A percentile compares a stretch with the other conserved stretches of the same genome.
Conservation (phyloP, 2,329 filamentous ascomycete genomes). For the Stagonosporopsis rhizophila region DNA sequence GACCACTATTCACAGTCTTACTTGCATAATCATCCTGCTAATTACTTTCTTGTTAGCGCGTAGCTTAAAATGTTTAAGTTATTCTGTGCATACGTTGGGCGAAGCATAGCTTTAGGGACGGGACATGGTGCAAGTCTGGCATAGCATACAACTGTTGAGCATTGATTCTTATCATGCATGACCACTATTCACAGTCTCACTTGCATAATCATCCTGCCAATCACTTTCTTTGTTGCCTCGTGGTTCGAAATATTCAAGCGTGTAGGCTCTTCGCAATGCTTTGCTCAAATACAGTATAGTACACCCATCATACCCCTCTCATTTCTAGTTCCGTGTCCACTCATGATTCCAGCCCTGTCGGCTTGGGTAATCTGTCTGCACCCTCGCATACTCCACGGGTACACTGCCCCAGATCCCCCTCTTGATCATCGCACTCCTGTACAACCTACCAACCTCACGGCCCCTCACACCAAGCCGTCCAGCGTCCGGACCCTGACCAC, state of each 20-base stretch:
- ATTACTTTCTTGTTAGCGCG: neutral
- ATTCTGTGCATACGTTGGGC: slow-evolving; percentile 16
- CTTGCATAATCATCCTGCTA: neutral
- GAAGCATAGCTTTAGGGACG: slow-evolving; percentile 1
- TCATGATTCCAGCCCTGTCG: slow-evolving; percentile 88
- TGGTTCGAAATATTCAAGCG: neutral
- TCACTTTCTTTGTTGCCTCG: neutral
- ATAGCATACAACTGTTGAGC: slow-evolving; percentile 20
- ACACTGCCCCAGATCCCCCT: slow-evolving; percentile 83
- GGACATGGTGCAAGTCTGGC: slow-evolving; percentile 1
- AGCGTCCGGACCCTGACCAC: slow-evolving; percentile 59
- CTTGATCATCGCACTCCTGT: slow-evolving; percentile 89
- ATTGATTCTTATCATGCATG: slow-evolving; percentile 26
- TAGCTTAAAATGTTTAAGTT: too few species aligned
- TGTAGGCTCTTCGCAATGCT: neutral
- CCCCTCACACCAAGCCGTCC: slow-evolving; percentile 36
- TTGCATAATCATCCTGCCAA: neutral
- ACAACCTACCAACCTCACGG: slow-evolving; percentile 74
- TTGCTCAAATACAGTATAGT: slow-evolving; percentile 10
- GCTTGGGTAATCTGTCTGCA: slow-evolving; percentile 82
- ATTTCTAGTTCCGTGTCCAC: slow-evolving; percentile 72
- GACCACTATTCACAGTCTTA: neutral
- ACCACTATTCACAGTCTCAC: neutral
- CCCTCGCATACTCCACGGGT: slow-evolving; percentile 88
- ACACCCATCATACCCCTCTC: slow-evolving; percentile 1